Evolutionary conservation across 2,329 filamentous ascomycete species (phyloP).

Genomic region (Chaetomium globosum): DNA sequence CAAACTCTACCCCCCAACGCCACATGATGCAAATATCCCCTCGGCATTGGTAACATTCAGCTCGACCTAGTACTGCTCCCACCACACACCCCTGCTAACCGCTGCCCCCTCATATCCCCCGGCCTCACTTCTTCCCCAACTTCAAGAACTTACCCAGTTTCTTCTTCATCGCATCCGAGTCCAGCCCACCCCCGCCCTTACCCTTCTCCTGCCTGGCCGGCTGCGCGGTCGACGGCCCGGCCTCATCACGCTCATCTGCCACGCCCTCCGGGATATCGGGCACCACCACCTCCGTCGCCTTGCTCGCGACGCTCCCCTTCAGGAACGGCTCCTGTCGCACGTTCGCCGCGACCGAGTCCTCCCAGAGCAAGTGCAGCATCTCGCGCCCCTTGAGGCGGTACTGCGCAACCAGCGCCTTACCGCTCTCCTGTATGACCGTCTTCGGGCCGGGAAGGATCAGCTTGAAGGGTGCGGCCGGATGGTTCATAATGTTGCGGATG

Average conservation of each 20-base stretch:
- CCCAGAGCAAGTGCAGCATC: slow-evolving; percentile 77
- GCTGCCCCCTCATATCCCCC: not conserved
- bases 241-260: slow-evolving; percentile 43
- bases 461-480: slow-evolving; percentile 67
- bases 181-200: slow-evolving; percentile 40
- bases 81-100: not conserved
- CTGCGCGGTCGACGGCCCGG: slow-evolving; percentile 22
- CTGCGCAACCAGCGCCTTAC: slow-evolving; percentile 65
- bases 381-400: slow-evolving; percentile 72
- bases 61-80: not conserved
- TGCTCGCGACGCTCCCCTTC: slow-evolving; percentile 57
- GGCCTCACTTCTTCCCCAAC: slow-evolving; percentile 66
- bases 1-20: slow-evolving; percentile 8
- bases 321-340: slow-evolving; percentile 62
- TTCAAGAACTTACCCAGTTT: slow-evolving; percentile 72
- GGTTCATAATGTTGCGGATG: slow-evolving; percentile 70
- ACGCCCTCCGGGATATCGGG: slow-evolving; percentile 55
- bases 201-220: slow-evolving; percentile 37
- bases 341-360: slow-evolving; percentile 59
- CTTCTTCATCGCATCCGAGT: slow-evolving; percentile 46
- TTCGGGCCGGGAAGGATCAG: slow-evolving; percentile 63
- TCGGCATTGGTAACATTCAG: not conserved
- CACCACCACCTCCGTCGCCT: slow-evolving; percentile 68
- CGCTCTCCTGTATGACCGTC: slow-evolving; percentile 53
- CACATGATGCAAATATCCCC: slow-evolving; percentile 27